Evolutionary conservation across 768 basidiomycete genomes (phyloP), one percentile per base, ranked within the genome.

Genomic region (Pisolithus albus): DNA sequence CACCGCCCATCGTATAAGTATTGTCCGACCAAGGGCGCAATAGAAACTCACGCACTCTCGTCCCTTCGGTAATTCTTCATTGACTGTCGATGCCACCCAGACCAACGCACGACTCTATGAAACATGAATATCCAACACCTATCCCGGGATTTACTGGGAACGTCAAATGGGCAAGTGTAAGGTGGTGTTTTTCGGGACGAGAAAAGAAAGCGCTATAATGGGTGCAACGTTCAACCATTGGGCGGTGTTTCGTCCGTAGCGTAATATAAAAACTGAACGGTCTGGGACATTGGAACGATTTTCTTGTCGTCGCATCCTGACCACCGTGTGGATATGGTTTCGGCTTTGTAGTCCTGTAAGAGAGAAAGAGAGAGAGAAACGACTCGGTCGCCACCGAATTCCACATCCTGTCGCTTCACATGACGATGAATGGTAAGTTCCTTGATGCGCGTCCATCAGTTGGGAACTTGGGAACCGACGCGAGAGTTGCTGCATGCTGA

Each of bases 251-350:
- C 37, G 26, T 26, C 13, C n/a, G 49, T 42, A 13, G 51, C 45
- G 10, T 15, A 6, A 5, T 10, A n/a, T 44, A 8, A 44, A 30
- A 7, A 16, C 23, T 3, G 24, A 19, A 24, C 11, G 26, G 19
- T 43, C 38, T 3, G 23, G n/a, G 13, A 26, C 6, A 49, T 11
- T 76, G 81, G 53, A 56, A 93, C 84, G 79, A 77, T 0, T 90
- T 85, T 65, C 96, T 23, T 96, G 74, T 26, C 87, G 75, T 91
- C 92, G 94, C 63, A 96, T 95, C 0, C 94, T 94, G 1, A 95
- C 92, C 72, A 92, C 92, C 72, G 92, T 92, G 44, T 5, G 34
- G 75, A 76, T 47, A 96, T 95, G 10, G 88, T 84, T 0, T 80
- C 5, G 83, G 75, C 28, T 97, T 82, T 16, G 72, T 67, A 1